These are phyloP conservation scores for Penicillium robsamsonii DNA, from an alignment of 495 filamentous ascomycete species.

Conservation along the genomic window DNA sequence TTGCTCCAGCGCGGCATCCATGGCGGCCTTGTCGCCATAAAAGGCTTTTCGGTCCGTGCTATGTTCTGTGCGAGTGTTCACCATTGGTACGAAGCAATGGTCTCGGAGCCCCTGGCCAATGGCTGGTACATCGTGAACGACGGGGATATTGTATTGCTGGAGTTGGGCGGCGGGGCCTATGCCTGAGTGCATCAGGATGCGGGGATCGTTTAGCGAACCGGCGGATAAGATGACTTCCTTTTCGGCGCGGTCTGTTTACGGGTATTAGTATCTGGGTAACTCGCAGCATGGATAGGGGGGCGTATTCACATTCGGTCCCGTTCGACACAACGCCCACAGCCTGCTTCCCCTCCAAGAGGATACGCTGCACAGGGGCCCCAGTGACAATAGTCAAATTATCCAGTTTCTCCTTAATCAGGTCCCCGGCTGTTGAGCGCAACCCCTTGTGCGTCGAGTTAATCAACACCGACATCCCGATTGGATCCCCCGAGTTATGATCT, in stretches of 20 bases:
- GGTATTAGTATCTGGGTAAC: neutral
- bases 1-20: conserved; percentile 41
- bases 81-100: conserved; percentile 26
- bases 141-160: conserved; percentile 22
- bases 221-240: conserved; percentile 49
- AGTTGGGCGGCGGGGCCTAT: conserved; percentile 29
- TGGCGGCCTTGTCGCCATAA: conserved; percentile 26
- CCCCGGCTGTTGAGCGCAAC: conserved; percentile 46
- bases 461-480: conserved; percentile 50
- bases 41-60: conserved; percentile 27
- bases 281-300: neutral
- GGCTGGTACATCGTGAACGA: conserved; percentile 27
- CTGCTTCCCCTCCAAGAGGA: conserved; percentile 50
- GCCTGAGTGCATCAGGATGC: conserved; percentile 49
- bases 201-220: conserved; percentile 46
- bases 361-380: conserved; percentile 41
- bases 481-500: conserved; percentile 56
- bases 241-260: conserved; percentile 13
- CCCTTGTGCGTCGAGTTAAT: conserved; percentile 47
- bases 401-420: conserved; percentile 38
- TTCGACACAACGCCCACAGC: conserved; percentile 48
- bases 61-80: conserved; percentile 21
- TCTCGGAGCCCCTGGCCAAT: conserved; percentile 32
- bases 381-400: conserved; percentile 51
- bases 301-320: conserved; percentile 23